Percentiles rank a stretch among this genome's conserved stretches.
Conservation (phyloP, 441 rosid genomes). For the Populus hybrid region DNA sequence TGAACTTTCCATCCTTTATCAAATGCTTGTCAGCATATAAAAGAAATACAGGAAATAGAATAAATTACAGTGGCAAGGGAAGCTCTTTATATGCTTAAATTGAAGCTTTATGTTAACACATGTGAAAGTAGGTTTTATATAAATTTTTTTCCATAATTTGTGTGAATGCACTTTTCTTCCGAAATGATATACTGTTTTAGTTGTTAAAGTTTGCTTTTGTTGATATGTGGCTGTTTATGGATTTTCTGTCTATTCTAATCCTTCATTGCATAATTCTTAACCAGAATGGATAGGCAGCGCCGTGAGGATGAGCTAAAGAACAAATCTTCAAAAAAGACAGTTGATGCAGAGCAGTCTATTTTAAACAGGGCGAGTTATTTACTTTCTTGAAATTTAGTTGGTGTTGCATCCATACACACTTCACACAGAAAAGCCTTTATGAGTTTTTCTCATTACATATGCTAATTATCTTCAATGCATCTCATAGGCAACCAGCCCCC, state of each 20-base stretch:
- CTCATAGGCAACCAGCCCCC: slow-evolving; percentile 89
- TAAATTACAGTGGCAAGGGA: neutral
- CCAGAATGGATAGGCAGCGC: slow-evolving; percentile 98
- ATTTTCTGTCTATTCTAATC: slow-evolving; percentile 22
- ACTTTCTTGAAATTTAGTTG: slow-evolving; percentile 17
- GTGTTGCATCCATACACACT: neutral
- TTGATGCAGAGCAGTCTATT: slow-evolving; percentile 84
- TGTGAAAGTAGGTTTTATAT: neutral
- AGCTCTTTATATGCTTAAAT: neutral
- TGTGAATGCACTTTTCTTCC: neutral
- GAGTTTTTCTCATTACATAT: slow-evolving; percentile 5
- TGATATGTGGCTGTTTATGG: slow-evolving; percentile 3
- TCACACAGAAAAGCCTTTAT: neutral
- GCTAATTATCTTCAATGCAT: slow-evolving; percentile 19
- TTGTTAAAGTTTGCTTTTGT: neutral
- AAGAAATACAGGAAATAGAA: neutral
- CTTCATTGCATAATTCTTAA: slow-evolving; percentile 8
- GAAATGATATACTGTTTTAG: neutral
- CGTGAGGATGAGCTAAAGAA: slow-evolving; percentile 92
- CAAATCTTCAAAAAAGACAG: slow-evolving; percentile 81
- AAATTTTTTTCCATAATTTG: neutral
- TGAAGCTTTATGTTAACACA: neutral
- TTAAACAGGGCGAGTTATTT: slow-evolving; percentile 62
- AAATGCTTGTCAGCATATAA: neutral
- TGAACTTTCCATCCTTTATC: neutral